phyloP scores from a whole-genome alignment of 352 stramenopile species.

The Phytophthora chlamydospora region DNA sequence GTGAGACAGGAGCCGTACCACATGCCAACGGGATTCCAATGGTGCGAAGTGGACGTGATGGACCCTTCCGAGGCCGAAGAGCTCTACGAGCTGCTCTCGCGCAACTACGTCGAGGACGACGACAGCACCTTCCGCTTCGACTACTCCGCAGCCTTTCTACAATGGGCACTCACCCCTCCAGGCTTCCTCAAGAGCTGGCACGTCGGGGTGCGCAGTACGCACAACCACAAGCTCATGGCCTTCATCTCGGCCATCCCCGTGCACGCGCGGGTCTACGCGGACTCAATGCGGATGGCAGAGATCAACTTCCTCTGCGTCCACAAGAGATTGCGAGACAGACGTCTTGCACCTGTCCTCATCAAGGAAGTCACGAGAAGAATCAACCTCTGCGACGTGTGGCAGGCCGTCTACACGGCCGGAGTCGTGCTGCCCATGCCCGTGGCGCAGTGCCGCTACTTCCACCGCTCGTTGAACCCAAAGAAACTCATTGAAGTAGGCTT shows the following conservation, averaged over 20 bases:
- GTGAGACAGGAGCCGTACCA: conserved; percentile 94
- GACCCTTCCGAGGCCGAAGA: conserved; percentile 82
- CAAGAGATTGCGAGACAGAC: conserved; percentile 97
- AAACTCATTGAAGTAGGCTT: conserved; percentile 99
- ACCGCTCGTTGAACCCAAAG: conserved; percentile 97
- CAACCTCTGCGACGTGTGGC: conserved; percentile 93
- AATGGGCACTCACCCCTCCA: conserved; percentile 94
- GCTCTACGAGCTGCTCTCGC: conserved; percentile 96
- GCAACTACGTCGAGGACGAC: conserved; percentile 99
- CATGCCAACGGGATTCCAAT: conserved; percentile 96
- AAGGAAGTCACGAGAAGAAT: conserved; percentile 99
- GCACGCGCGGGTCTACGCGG: conserved; percentile 65
- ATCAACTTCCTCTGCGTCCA: conserved; percentile 99
- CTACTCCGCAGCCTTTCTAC: conserved; percentile 86
- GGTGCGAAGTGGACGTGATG: conserved; percentile 91
- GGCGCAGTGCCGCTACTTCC: conserved; percentile 95
- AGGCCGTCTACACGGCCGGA: conserved; percentile 99
- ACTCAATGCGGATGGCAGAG: conserved; percentile 85
- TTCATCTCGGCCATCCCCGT: conserved; percentile 98
- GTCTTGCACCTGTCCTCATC: conserved; percentile 98
- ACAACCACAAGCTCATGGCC: conserved; percentile 94
- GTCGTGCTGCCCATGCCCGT: conserved; percentile 97
- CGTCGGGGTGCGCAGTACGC: conserved; percentile 93
- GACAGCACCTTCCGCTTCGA: conserved; percentile 97
- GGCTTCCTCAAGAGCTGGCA: conserved; percentile 94